Evolutionary conservation across 177 flowering plant species (phyloP).

Genomic region (Tripterygium wilfordii): DNA sequence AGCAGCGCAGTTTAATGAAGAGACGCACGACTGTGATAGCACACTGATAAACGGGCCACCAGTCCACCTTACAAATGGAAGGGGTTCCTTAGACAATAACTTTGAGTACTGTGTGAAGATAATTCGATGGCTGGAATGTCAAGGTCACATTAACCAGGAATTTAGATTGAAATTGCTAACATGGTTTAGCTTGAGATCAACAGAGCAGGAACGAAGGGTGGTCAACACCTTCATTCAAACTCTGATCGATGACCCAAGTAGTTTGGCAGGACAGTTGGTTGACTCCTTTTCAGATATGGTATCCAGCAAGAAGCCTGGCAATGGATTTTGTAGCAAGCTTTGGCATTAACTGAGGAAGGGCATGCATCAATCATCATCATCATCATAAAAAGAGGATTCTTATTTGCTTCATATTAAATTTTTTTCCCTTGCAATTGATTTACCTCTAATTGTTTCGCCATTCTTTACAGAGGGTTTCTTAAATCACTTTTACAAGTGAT

Average conservation of each 20-base stretch:
- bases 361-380: too few relatives aligned
- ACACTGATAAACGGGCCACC: slow-evolving; percentile 72
- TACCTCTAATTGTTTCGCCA: slow-evolving; percentile 18
- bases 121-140: slow-evolving; percentile 82
- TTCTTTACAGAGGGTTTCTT: too few relatives aligned
- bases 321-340: slow-evolving; percentile 71
- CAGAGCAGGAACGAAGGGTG: slow-evolving; percentile 82
- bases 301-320: slow-evolving; percentile 60
- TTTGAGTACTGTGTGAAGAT: slow-evolving; percentile 89
- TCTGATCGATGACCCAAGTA: slow-evolving; percentile 76
- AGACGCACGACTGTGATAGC: slow-evolving; percentile 78
- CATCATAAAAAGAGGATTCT: slow-evolving; percentile 6
- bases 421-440: slow-evolving; percentile 1
- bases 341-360: slow-evolving; percentile 41
- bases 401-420: slow-evolving; percentile 11
- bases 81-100: slow-evolving; percentile 62
- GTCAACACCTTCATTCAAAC: slow-evolving; percentile 82
- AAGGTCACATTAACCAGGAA: slow-evolving; percentile 70
- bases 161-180: slow-evolving; percentile 87
- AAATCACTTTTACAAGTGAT: too few relatives aligned
- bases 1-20: slow-evolving; percentile 43
- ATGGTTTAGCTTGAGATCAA: slow-evolving; percentile 92
- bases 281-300: slow-evolving; percentile 79
- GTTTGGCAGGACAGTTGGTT: slow-evolving; percentile 88
- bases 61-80: too few relatives aligned